phyloP scores from a whole-genome alignment of 768 basidiomycete genomes.

The Trametes cingulata region DNA sequence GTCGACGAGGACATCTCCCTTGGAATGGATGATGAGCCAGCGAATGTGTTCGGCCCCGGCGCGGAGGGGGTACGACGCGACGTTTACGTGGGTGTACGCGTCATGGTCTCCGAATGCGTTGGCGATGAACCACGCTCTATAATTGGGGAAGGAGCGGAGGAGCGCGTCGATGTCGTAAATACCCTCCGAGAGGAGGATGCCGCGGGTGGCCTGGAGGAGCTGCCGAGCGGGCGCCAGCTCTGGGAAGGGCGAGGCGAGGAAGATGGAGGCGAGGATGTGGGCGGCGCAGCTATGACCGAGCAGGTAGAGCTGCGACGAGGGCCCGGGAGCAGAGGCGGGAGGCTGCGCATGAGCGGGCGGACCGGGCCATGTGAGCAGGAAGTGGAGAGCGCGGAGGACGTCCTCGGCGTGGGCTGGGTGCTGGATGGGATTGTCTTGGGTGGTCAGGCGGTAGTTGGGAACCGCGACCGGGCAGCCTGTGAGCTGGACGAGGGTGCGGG shows the following conservation, averaged over 20 bases:
- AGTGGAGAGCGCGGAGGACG: conserved; percentile 59
- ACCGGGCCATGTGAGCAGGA: conserved; percentile 50
- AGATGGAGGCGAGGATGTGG: conserved; percentile 74
- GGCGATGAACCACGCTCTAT: conserved; percentile 69
- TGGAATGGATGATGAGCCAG: conserved; percentile 80
- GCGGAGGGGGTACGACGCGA: conserved; percentile 42
- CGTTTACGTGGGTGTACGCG: conserved; percentile 53
- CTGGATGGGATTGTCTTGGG: conserved; percentile 40
- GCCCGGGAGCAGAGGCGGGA: too few species aligned
- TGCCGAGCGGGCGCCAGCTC: conserved; percentile 44
- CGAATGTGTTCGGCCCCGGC: conserved; percentile 37
- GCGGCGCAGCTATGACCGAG: conserved; percentile 83
- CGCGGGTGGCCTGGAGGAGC: conserved; percentile 49
- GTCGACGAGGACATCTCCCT: conserved; percentile 70
- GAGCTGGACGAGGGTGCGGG: conserved; percentile 48
- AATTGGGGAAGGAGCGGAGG: conserved; percentile 63
- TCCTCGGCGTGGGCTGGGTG: conserved; percentile 78
- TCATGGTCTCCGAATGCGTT: conserved; percentile 54
- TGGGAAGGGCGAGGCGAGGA: conserved; percentile 46
- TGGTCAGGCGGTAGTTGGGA: conserved; percentile 78
- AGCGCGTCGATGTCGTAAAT: conserved; percentile 75
- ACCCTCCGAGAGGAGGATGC: conserved; percentile 69
- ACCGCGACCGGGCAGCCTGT: conserved; percentile 64
- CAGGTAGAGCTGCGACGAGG: conserved; percentile 50
- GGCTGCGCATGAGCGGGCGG: conserved; percentile 26